Base-by-base conservation (phyloP, 805 yeast genomes). In the Wilhelminamyces savonicus region DNA sequence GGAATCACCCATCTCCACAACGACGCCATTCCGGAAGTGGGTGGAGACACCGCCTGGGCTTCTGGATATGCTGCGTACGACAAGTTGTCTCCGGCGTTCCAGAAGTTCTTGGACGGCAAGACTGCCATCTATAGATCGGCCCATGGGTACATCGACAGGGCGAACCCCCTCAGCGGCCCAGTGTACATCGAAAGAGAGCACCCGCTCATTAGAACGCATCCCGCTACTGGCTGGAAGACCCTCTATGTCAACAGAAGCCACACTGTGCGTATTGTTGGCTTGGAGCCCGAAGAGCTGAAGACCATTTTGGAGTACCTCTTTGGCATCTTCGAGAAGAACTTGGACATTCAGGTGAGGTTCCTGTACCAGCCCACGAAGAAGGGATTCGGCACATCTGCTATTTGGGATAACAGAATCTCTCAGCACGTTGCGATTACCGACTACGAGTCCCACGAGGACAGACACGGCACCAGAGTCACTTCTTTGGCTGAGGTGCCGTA, bases 361-460 rank as follows among this genome's bases (percentile, higher is more conserved):
- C 64, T 62, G 39, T 72, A 78, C 78, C 53, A 57, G 35, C 57
- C 64, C 27, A 46, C 67, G 11, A 52, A 53, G 35, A 40, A 43
- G 9, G 70, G 71, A 4, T 48, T 48, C 13, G 74, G 74, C 19
- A 66, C 75, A 19, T 57, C 74, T 23, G 80, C 76, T 7, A 43
- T 74, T 67, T 75, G 81, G 80, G 81, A 76, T 43, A 76, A 75
- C 59, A 58, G 81, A 48, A 46, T 71, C 31, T 59, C 74, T 15
- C 63, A 63, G 32, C 83, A 76, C 54, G 54, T 57, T 34, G 76
- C 77, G 9, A 63, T 71, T 11, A 59, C 66, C 54, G 77, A 71
- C 41, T 50, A 69, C 48, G 71, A 66, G 38, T 59, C 59, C 8
- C 29, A 45, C 27, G 38, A 39, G 9, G 41, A 50, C 10, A 39